phyloP scores from a whole-genome alignment of 1,284 basidiomycete genomes.

The Tranzscheliella williamsii region DNA sequence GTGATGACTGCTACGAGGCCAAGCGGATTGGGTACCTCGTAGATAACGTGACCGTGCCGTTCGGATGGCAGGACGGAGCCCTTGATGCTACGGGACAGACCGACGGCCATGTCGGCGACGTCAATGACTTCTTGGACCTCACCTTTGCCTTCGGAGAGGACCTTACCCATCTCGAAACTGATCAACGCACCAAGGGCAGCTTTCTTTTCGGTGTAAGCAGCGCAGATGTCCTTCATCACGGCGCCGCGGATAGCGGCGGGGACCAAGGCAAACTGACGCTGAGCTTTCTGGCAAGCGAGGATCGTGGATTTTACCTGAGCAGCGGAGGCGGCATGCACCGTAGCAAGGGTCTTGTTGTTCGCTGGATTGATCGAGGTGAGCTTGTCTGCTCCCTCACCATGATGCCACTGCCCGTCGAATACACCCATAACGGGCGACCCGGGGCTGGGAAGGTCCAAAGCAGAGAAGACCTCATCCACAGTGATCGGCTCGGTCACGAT shows the following conservation, averaged over 20 bases:
- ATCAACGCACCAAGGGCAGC: slow-evolving; percentile 76
- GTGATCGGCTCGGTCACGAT: slow-evolving; percentile 1
- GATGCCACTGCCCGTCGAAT: slow-evolving; percentile 45
- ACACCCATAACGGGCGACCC: slow-evolving; percentile 37
- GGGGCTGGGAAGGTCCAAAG: slow-evolving; percentile 23
- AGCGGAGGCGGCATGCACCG: slow-evolving; percentile 67
- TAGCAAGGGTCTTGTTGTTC: slow-evolving; percentile 42
- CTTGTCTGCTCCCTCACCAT: slow-evolving; percentile 9
- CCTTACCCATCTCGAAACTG: slow-evolving; percentile 84
- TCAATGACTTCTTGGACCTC: slow-evolving; percentile 95
- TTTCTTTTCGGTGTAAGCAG: slow-evolving; percentile 77
- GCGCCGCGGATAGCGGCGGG: slow-evolving; percentile 87
- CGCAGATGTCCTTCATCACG: slow-evolving; percentile 81
- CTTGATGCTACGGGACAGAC: slow-evolving; percentile 84
- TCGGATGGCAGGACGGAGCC: slow-evolving; percentile 52
- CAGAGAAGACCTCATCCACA: slow-evolving; percentile 13
- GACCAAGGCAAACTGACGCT: slow-evolving; percentile 71
- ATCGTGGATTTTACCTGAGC: slow-evolving; percentile 72
- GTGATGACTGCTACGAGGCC: slow-evolving; percentile 86
- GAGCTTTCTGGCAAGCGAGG: slow-evolving; percentile 72
- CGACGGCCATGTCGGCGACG: slow-evolving; percentile 80
- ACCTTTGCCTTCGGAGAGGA: slow-evolving; percentile 84
- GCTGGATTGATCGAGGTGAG: slow-evolving; percentile 48
- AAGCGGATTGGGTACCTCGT: slow-evolving; percentile 77
- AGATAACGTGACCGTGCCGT: slow-evolving; percentile 42